phyloP scores from a whole-genome alignment of 768 basidiomycete species.

The Leucogyrophana mollusca region DNA sequence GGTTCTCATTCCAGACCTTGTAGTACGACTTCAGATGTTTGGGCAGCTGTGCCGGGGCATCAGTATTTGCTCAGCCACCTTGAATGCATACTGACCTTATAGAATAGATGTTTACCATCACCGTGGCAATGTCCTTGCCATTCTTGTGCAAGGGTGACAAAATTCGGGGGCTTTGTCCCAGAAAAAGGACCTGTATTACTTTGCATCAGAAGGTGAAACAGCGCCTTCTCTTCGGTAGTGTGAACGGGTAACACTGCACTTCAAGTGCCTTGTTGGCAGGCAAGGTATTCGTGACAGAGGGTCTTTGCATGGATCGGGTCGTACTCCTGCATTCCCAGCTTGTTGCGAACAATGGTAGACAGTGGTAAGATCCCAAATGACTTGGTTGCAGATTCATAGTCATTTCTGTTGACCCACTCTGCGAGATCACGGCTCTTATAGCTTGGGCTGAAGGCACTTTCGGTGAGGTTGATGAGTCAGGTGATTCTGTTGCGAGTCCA shows the following conservation, averaged over 20 bases:
- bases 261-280: slow-evolving; percentile 21
- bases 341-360: slow-evolving; percentile 6
- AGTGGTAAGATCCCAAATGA: slow-evolving; percentile 16
- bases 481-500: slow-evolving; percentile 20
- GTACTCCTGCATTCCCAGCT: slow-evolving; percentile 15
- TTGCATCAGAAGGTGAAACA: slow-evolving; percentile 15
- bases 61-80: too few species aligned
- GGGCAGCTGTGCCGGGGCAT: slow-evolving; percentile 5
- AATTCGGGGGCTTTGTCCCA: slow-evolving; percentile 16
- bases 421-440: neutral
- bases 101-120: slow-evolving; percentile 12
- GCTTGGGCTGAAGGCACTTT: neutral
- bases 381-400: slow-evolving; percentile 5
- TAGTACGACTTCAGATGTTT: slow-evolving; percentile 10
- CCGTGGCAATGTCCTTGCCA: slow-evolving; percentile 11
- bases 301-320: neutral
- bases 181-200: neutral
- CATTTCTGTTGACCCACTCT: slow-evolving; percentile 16
- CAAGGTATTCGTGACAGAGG: slow-evolving; percentile 17
- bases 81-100: too few species aligned
- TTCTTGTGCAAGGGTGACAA: slow-evolving; percentile 6
- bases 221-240: slow-evolving; percentile 17
- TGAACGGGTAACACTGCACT: slow-evolving; percentile 27
- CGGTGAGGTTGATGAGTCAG: neutral
- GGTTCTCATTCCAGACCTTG: slow-evolving; percentile 3